phyloP scores from a whole-genome alignment of 2,329 filamentous ascomycete species.

The Drechslerella dactyloides region DNA sequence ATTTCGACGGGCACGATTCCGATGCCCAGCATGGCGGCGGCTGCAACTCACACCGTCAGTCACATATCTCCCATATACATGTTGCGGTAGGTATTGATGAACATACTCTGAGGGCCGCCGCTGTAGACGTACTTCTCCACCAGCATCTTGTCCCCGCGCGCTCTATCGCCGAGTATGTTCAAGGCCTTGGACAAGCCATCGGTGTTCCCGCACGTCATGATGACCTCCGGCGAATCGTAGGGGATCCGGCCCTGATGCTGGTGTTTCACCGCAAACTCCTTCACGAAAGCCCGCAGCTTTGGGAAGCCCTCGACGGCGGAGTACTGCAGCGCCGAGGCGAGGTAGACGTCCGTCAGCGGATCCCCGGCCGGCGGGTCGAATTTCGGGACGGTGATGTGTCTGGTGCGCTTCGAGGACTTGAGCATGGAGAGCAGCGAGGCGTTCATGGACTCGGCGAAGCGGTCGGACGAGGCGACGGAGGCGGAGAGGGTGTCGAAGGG shows the following conservation, averaged over 20 bases:
- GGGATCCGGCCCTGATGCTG: conserved; percentile 75
- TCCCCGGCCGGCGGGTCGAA: conserved; percentile 64
- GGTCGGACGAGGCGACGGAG: conserved; percentile 73
- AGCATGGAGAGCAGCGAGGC: conserved; percentile 55
- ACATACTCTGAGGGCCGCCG: conserved; percentile 69
- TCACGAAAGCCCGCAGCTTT: conserved; percentile 76
- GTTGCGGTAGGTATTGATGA: background rate
- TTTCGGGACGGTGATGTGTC: conserved; percentile 75
- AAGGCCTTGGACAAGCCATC: conserved; percentile 83
- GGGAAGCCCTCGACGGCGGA: conserved; percentile 82
- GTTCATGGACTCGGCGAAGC: conserved; percentile 63
- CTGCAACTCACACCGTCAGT: conserved; percentile 2
- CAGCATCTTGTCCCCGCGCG: conserved; percentile 73
- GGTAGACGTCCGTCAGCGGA: conserved; percentile 68
- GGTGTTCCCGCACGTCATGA: conserved; percentile 80
- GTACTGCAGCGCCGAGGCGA: conserved; percentile 80
- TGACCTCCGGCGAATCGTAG: conserved; percentile 64
- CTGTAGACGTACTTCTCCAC: conserved; percentile 82
- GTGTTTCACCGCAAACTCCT: conserved; percentile 76
- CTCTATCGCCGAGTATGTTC: conserved; percentile 76
- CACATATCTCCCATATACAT: conserved; percentile 1
- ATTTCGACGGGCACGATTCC: conserved; percentile 76
- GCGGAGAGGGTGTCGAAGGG: conserved; percentile 91
- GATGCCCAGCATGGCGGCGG: conserved; percentile 71
- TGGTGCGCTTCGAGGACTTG: conserved; percentile 55